phyloP scores from a whole-genome alignment of 2,329 filamentous ascomycete species.

The Truncatella angustata region DNA sequence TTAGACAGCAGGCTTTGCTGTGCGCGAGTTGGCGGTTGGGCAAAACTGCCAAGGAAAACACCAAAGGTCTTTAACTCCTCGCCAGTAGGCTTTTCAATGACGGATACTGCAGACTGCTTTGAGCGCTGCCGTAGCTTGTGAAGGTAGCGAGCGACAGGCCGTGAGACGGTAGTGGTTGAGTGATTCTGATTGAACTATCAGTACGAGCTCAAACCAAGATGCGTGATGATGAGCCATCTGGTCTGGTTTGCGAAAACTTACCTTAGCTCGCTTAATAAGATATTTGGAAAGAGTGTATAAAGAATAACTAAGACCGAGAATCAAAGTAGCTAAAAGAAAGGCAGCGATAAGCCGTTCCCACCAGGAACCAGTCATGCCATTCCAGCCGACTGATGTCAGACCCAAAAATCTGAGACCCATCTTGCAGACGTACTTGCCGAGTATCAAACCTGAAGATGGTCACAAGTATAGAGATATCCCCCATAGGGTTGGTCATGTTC shows the following conservation, averaged over 20 bases:
- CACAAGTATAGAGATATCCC: no score
- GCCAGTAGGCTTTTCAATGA: not conserved
- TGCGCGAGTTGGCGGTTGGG: not conserved
- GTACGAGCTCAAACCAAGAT: not conserved
- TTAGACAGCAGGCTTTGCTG: not conserved
- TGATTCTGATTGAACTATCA: not conserved
- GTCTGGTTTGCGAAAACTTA: no score
- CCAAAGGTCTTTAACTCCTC: not conserved
- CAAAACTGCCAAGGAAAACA: constrained; percentile 1
- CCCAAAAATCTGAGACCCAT: constrained; percentile 1
- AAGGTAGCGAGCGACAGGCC: constrained; percentile 1
- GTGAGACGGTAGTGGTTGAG: not conserved
- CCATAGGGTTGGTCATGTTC: no score
- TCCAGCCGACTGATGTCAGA: constrained; percentile 2
- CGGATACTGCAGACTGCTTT: not conserved
- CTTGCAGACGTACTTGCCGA: not conserved
- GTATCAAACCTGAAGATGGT: not conserved
- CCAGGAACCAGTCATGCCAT: constrained; percentile 3
- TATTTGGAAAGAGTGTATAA: not conserved
- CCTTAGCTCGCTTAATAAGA: not conserved
- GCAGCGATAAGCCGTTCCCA: not conserved
- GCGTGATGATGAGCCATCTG: no score
- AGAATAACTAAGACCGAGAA: not conserved
- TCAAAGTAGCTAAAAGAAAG: not conserved
- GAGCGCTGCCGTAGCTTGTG: not conserved